Percentiles rank a stretch among this genome's conserved stretches.
Conservation (phyloP, 2,329 filamentous ascomycete species). For the Leptosphaerulina australis region DNA sequence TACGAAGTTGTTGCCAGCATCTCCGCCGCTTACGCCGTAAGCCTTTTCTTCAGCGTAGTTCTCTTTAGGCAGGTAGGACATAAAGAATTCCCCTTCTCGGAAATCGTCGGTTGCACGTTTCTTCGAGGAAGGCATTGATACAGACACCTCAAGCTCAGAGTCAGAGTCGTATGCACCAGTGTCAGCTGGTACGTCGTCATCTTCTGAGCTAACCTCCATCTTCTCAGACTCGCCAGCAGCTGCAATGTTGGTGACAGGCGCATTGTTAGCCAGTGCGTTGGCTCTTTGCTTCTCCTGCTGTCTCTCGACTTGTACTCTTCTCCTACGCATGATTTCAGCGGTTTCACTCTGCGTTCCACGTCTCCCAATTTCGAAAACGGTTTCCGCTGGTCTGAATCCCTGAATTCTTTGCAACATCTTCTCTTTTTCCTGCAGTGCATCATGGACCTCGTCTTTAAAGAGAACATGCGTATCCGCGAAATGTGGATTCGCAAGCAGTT, state of each 20-base stretch:
- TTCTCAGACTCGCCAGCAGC: slow-evolving; percentile 21
- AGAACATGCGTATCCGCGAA: slow-evolving; percentile 80
- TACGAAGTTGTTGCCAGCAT: slow-evolving; percentile 71
- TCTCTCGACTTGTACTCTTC: slow-evolving; percentile 71
- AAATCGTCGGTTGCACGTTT: slow-evolving; percentile 58
- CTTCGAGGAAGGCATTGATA: slow-evolving; percentile 50
- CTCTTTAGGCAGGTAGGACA: slow-evolving; percentile 88
- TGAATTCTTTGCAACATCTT: slow-evolving; percentile 89
- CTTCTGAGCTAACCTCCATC: slow-evolving; percentile 39
- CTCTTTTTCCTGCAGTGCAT: slow-evolving; percentile 71
- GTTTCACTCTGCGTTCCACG: slow-evolving; percentile 68
- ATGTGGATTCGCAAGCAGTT: slow-evolving; percentile 70
- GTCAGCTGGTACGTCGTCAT: slow-evolving; percentile 41
- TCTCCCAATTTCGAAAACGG: slow-evolving; percentile 91
- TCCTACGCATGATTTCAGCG: slow-evolving; percentile 75
- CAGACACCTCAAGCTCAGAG: slow-evolving; percentile 59
- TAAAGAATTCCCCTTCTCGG: slow-evolving; percentile 89
- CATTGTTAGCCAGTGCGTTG: slow-evolving; percentile 43
- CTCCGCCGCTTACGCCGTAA: slow-evolving; percentile 88
- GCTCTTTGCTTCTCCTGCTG: slow-evolving; percentile 53
- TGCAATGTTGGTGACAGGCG: slow-evolving; percentile 10
- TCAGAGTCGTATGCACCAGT: slow-evolving; percentile 52
- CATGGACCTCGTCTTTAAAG: slow-evolving; percentile 67
- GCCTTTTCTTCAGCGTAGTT: slow-evolving; percentile 88
- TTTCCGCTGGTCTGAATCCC: slow-evolving; percentile 87